Conservation (phyloP, 2,329 filamentous ascomycete species). For the Sporothrix sp. region DNA sequence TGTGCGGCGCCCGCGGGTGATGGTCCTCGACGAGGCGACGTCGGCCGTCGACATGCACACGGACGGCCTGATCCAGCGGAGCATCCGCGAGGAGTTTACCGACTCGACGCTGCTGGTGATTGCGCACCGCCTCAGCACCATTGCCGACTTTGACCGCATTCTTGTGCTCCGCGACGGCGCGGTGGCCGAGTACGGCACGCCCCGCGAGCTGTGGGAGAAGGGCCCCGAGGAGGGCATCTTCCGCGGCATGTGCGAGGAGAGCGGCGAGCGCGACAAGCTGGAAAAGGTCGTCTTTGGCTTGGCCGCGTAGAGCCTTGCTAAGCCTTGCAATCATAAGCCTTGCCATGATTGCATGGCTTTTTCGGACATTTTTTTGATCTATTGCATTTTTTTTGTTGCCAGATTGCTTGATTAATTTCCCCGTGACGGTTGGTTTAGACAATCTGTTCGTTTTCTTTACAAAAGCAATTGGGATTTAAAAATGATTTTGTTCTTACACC, state of each 20-base stretch:
- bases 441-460: neutral
- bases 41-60: conserved; percentile 70
- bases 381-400: neutral
- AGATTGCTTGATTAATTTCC: no score
- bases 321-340: no score
- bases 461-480: neutral
- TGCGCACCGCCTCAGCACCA: conserved; percentile 65
- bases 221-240: conserved; percentile 43
- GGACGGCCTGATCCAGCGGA: conserved; percentile 62
- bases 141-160: conserved; percentile 67
- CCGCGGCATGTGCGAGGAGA: conserved; percentile 52
- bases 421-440: neutral
- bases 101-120: conserved; percentile 63
- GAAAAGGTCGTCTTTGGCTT: conserved; percentile 34
- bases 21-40: conserved; percentile 74
- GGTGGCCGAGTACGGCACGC: conserved; percentile 58
- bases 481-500: neutral
- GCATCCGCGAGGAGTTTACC: conserved; percentile 61
- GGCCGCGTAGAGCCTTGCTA: conserved; percentile 7
- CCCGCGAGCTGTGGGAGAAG: conserved; percentile 49
- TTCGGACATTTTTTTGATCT: neutral
- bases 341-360: neutral
- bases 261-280: conserved; percentile 47
- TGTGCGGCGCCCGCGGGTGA: conserved; percentile 61
- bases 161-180: conserved; percentile 59